These are phyloP conservation scores for Glycine latifolia DNA, from an alignment of 306 rosid species.

Conservation along the genomic window DNA sequence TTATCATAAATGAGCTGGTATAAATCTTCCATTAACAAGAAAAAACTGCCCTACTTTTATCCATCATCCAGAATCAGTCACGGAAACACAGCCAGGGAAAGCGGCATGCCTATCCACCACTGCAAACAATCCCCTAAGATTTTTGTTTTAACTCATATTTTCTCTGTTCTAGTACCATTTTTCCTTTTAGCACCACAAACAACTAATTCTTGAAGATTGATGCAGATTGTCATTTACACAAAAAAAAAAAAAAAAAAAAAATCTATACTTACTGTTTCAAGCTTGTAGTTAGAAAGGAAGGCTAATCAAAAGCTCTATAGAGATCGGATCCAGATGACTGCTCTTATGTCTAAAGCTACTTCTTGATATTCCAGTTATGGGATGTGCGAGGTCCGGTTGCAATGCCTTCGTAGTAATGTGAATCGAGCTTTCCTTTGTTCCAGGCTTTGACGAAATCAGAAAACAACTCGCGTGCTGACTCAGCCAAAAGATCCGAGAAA, in stretches of 20 bases:
- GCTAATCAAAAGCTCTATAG: constrained; percentile 34
- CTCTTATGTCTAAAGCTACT: constrained; percentile 38
- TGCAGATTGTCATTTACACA: constrained; percentile 28
- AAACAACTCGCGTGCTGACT: constrained; percentile 76
- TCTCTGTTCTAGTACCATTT: neutral
- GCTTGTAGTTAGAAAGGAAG: constrained; percentile 25
- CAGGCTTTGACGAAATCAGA: constrained; percentile 76
- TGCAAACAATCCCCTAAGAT: neutral
- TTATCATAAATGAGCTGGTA: neutral
- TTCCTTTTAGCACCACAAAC: neutral
- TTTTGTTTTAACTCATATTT: neutral
- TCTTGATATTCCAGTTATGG: constrained; percentile 84
- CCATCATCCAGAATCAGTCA: neutral
- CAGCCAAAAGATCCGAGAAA: constrained; percentile 83
- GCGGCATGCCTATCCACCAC: neutral
- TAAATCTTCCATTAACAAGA: neutral
- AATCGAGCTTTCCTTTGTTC: constrained; percentile 74
- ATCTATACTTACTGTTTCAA: constrained; percentile 26
- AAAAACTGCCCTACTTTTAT: neutral
- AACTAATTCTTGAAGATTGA: constrained; percentile 19
- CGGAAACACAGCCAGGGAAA: constrained; percentile 8
- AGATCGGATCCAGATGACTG: constrained; percentile 25
- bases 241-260: constrained; percentile 3
- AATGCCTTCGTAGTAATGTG: constrained; percentile 87
- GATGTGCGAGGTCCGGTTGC: constrained; percentile 76